Conservation (phyloP, 2,329 filamentous ascomycete genomes). For the Alternaria consortialis region DNA sequence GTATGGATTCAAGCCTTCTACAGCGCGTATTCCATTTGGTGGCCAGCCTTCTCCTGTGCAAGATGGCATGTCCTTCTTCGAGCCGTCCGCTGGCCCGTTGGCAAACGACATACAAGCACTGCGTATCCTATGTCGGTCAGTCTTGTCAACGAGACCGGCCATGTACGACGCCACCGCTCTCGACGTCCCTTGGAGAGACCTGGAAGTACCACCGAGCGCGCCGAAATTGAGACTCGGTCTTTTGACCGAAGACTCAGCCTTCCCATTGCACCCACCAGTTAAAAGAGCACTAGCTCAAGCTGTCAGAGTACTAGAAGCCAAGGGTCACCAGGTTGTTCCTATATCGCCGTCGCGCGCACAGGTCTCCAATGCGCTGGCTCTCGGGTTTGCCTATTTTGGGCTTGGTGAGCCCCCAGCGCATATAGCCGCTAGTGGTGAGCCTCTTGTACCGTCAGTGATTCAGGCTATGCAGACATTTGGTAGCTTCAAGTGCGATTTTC, state of each 20-base stretch:
- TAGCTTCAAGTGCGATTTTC: background rate
- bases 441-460: background rate
- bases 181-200: conserved; percentile 10
- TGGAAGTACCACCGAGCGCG: background rate
- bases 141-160: conserved; percentile 8
- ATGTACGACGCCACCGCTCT: conserved; percentile 8
- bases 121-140: background rate
- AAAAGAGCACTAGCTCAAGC: conserved; percentile 11
- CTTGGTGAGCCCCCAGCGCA: background rate
- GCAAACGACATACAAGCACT: conserved; percentile 11
- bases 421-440: conserved; percentile 7
- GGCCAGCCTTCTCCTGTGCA: conserved; percentile 10
- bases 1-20: conserved; percentile 62
- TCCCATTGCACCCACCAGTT: conserved; percentile 13
- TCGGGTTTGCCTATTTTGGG: conserved; percentile 8
- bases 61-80: conserved; percentile 8
- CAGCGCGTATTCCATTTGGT: conserved; percentile 58
- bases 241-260: conserved; percentile 10
- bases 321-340: conserved; percentile 6
- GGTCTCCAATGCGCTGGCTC: background rate
- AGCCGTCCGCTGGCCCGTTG: conserved; percentile 7
- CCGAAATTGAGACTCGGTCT: conserved; percentile 11
- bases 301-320: background rate
- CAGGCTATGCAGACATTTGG: conserved; percentile 1
- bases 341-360: conserved; percentile 4